Base-by-base conservation (phyloP, 495 filamentous ascomycete species). In the Hypomontagnella monticulosa region DNA sequence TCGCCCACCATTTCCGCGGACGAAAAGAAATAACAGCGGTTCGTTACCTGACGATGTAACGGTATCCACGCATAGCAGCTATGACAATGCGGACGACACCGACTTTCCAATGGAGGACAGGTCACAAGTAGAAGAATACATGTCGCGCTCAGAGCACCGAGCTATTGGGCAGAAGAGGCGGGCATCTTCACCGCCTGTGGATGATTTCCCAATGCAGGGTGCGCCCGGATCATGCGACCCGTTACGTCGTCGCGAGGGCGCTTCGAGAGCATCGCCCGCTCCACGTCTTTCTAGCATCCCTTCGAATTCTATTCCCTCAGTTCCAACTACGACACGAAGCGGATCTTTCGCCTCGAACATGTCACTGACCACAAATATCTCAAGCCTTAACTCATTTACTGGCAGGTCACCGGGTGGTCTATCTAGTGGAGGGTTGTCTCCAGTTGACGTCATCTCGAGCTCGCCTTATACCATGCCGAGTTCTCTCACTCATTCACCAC, bases 151-250 rank as follows among this genome's bases (percentile, higher is more conserved):
- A 40, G 84, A 75, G 30, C 64, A 63, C 46, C 71, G 63, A 16
- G 63, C 69, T 19, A 62, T 63, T 50, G 81, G 91, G 62, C 78
- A 89, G 73, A 97, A 97, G 73, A 84, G 93, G 59, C 82, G 91
- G 53, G 92, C 93, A 19, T 93, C 91, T 2, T 93, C 91, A 19
- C 91, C 92, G 19, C 90, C 88, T 8, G 78, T 81, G n/a, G 90
- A 92, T 27, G 91, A 93, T 66, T 76, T 84, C 30, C 81, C 83
- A 3, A 71, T 89, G 56, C 84, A 87, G 60, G 78, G 81, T 11
- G 76, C 77, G 40, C 69, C 80, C 20, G 88, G 83, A 55, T 84
- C 84, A 32, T 87, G 84, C 65, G 91, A 95, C 70, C 68, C 88
- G 38, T 84, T 87, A 37, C 85, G 89, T 67, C 82, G 91, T 61